Evolutionary conservation across 225 moss, liverwort and hornwort genomes (phyloP).

Genomic region (Bryoerythrophyllum caledonicum): DNA sequence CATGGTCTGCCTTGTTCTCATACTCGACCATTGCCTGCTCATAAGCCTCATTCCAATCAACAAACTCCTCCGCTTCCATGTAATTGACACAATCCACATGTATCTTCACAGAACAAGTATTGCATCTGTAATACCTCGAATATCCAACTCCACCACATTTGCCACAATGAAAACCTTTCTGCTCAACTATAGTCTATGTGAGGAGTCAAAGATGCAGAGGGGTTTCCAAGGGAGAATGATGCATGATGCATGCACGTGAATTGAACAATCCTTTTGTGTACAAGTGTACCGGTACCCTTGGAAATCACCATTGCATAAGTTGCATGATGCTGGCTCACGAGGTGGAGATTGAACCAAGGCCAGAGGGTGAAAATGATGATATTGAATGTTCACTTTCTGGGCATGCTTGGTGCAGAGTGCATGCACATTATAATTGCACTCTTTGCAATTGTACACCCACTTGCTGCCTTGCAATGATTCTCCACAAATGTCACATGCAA

Average conservation of each 20-base stretch:
- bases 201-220: background rate
- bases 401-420: no score
- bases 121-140: background rate
- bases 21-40: background rate
- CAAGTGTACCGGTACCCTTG: background rate
- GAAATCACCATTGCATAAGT: background rate
- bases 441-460: background rate
- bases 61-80: background rate
- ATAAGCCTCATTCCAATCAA: background rate
- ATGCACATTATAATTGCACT: no score
- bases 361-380: background rate
- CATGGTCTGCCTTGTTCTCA: background rate
- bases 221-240: accelerated
- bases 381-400: no score
- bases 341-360: background rate
- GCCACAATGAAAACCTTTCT: no score
- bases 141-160: background rate
- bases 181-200: background rate
- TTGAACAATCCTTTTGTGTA: background rate
- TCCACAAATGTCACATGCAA: background rate
- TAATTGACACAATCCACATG: background rate
- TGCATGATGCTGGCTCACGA: background rate
- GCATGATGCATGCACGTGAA: background rate
- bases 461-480: background rate
- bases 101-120: background rate